Base-by-base conservation (phyloP, 139 green algal genomes). In the Deuterostichococcus epilithicus region DNA sequence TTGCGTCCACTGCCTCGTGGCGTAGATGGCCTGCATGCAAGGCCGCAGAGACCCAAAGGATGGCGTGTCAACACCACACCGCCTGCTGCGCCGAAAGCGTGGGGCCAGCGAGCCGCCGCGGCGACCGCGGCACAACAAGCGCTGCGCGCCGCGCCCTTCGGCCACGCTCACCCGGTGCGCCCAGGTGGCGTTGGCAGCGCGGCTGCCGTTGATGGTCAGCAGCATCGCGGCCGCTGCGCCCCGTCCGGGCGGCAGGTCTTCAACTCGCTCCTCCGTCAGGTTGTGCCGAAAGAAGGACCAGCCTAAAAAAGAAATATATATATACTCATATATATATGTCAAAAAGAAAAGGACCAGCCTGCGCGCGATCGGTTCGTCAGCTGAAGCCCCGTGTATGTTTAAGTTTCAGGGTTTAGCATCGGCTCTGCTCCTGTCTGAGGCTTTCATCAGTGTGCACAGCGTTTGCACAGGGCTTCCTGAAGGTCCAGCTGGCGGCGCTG, bases 321-420 rank as follows among this genome's bases (percentile, higher is more conserved):
- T 45, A 22, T 69, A 68, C 33, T 76, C 72, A 45, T 76, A 45
- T 33, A 76, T 47, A 69, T 66, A n/a, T n/a, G n/a, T n/a, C n/a
- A n/a, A n/a, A n/a, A n/a, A n/a, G n/a, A n/a, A n/a, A n/a, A n/a
- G n/a, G n/a, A n/a, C n/a, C n/a, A n/a, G n/a, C n/a, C n/a, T n/a
- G n/a, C n/a, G n/a, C n/a, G n/a, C n/a, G n/a, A n/a, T n/a, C n/a
- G n/a, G n/a, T n/a, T 45, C 33, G 67, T 47, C 58, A 25, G 58
- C 3, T 67, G 25, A 67, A 26, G 25, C 26, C 25, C 58, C 58
- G 23, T 66, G 42, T 77, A 71, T n/a, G 25, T 26, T 22, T 23
- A 28, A 18, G 18, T 13, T 13, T 60, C 45, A 60, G 18, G 18
- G 45, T 60, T 60, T 13, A 26, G 45, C 45, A 60, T 13, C 18